Percentiles rank a stretch among this genome's conserved stretches.
Evolutionary conservation across 345 rosid genomes (phyloP).

Genomic region (Eucalyptus tenuipes): DNA sequence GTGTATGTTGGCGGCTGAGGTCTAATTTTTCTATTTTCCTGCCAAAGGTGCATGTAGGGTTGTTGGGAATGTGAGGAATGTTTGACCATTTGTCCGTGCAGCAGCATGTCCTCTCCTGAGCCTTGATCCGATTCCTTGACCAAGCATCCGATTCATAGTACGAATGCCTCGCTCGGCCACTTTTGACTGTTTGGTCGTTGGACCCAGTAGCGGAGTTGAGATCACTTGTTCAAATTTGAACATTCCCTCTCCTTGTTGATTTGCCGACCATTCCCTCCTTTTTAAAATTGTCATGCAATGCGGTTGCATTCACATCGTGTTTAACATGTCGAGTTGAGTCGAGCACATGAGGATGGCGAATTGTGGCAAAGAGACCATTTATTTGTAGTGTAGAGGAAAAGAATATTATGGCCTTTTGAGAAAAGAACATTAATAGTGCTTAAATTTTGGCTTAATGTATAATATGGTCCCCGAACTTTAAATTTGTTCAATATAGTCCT

Average conservation of each 20-base stretch:
- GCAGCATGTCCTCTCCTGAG: neutral
- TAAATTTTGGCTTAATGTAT: too few relatives aligned
- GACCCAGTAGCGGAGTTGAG: neutral
- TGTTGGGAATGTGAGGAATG: neutral
- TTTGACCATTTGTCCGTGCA: neutral
- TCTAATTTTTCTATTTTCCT: neutral
- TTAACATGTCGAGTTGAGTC: neutral
- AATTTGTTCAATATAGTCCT: too few relatives aligned
- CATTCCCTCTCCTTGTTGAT: neutral
- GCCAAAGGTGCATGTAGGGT: neutral
- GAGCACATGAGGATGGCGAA: fast-evolving
- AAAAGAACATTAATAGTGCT: too few relatives aligned
- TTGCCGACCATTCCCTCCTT: neutral
- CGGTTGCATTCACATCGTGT: neutral
- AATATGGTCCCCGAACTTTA: fast-evolving
- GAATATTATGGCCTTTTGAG: fast-evolving
- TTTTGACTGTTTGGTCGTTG: neutral
- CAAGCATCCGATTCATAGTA: neutral
- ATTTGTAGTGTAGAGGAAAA: neutral
- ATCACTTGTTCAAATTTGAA: neutral
- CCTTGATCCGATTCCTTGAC: neutral
- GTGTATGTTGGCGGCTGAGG: neutral
- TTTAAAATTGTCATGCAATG: neutral
- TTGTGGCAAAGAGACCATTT: neutral
- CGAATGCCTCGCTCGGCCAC: neutral